These are phyloP conservation scores for Acidiella bohemica DNA, from an alignment of 495 filamentous ascomycete species.

Conservation along the genomic window DNA sequence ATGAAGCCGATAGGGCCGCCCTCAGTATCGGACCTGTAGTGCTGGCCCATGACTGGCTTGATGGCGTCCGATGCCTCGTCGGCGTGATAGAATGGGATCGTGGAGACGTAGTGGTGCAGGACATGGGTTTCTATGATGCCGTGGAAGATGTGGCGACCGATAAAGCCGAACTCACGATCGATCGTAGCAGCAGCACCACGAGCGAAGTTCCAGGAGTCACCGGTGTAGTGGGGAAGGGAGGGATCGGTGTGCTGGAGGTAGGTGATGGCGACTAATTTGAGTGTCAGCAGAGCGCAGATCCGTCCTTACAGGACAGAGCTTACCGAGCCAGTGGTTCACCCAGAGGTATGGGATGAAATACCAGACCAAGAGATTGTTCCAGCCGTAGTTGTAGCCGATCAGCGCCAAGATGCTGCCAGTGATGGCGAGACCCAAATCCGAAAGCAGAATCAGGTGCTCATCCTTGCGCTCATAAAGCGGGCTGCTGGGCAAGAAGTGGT, in stretches of 20 bases:
- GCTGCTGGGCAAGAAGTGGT: constrained; percentile 82
- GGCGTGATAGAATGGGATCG: constrained; percentile 83
- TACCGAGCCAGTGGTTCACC: constrained; percentile 96
- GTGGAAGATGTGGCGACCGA: constrained; percentile 74
- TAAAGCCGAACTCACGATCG: constrained; percentile 80
- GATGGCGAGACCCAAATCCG: constrained; percentile 43
- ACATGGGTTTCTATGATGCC: constrained; percentile 90
- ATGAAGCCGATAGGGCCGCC: constrained; percentile 47
- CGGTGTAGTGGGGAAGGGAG: constrained; percentile 67
- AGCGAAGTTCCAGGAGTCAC: constrained; percentile 66
- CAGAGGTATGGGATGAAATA: constrained; percentile 90
- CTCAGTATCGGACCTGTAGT: constrained; percentile 57
- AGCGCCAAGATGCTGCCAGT: constrained; percentile 22
- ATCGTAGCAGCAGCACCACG: constrained; percentile 78
- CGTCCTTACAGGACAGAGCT: constrained; percentile 27
- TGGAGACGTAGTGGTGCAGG: constrained; percentile 72
- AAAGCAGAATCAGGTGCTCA: constrained; percentile 52
- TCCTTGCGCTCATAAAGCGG: constrained; percentile 89
- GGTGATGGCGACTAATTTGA: constrained; percentile 38
- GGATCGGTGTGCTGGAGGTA: constrained; percentile 88
- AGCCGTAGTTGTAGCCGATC: constrained; percentile 56
- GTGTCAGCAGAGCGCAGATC: not conserved
- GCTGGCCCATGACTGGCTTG: constrained; percentile 64
- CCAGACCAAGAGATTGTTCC: constrained; percentile 77
- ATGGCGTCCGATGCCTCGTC: constrained; percentile 79